Evolutionary conservation across 257 asterid genomes (phyloP), one percentile per base, ranked within the genome.

Genomic region (Solanum paucissectum): DNA sequence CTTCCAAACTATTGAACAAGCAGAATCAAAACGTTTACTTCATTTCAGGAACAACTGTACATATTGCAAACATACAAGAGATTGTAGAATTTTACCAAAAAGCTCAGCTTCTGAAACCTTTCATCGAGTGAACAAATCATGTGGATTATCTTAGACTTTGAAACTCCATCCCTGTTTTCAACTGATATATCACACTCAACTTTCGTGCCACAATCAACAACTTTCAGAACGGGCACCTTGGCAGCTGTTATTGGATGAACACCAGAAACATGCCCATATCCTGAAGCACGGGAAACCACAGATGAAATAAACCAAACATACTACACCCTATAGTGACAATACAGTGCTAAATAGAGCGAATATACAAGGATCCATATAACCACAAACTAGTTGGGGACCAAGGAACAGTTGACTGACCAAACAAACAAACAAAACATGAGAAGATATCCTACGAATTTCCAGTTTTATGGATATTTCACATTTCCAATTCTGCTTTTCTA

Each of bases 121-220:
- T 94, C 98, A 89, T 96, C 98, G 86, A 96, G 92, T 69, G 98
- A 92, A 84, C 97, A 91, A 90, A 96, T 94, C 74, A 95, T 89
- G 87, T 91, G 90, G 89, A 96, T 93, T 90, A 96, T 90, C 89
- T 86, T 89, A 87, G 99, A 96, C 91, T 96, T 96, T 90, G 91
- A 88, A 88, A 96, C 93, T 79, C 99, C 99, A 84, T 96, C 99
- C 93, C 98, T 92, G 89, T 95, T 96, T 93, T 96, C 99, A 91
- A 96, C 93, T 37, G 99, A 96, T 89, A 96, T 91, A 94, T 96
- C 99, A 88, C 99, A 96, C 91, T 95, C 98, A 85, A 96, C 94
- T 88, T 98, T 95, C 82, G 99, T 95, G 91, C 99, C 99, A 86
- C 95, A 93, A 90, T 97, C 99, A 88, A 95, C 93, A 87, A 95